These are phyloP conservation scores for Pseudevernia furfuracea DNA, from an alignment of 495 filamentous ascomycete species.

Conservation along the genomic window DNA sequence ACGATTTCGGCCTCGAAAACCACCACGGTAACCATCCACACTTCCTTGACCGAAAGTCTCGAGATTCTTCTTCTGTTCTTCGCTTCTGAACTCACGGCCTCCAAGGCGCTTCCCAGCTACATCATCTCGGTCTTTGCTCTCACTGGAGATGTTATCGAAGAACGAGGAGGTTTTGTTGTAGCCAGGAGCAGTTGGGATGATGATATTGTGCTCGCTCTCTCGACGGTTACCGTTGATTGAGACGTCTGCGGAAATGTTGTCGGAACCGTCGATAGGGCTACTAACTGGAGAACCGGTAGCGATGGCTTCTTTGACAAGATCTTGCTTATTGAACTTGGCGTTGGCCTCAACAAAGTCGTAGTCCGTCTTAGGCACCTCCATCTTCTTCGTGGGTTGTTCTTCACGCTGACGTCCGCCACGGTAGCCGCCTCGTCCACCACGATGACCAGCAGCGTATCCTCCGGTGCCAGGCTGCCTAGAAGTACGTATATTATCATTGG, in stretches of 20 bases:
- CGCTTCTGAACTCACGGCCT: constrained; percentile 84
- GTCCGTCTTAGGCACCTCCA: constrained; percentile 81
- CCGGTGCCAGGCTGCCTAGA: constrained; percentile 40
- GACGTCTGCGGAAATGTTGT: constrained; percentile 31
- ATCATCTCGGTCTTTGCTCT: constrained; percentile 84
- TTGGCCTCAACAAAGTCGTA: constrained; percentile 92
- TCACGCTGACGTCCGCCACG: constrained; percentile 48
- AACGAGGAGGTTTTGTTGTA: constrained; percentile 86
- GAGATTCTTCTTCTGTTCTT: constrained; percentile 91
- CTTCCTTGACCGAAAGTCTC: constrained; percentile 99
- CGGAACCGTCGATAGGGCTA: constrained; percentile 41
- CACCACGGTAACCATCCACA: constrained; percentile 79
- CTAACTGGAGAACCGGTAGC: constrained; percentile 61
- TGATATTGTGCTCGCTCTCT: constrained; percentile 34
- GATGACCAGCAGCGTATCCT: constrained; percentile 46
- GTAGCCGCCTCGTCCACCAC: constrained; percentile 45
- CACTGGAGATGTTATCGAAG: constrained; percentile 96
- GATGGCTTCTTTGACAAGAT: constrained; percentile 85
- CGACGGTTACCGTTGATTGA: constrained; percentile 28
- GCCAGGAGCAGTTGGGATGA: constrained; percentile 37
- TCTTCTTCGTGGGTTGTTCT: constrained; percentile 48
- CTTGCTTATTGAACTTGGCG: constrained; percentile 97
- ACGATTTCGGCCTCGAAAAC: constrained; percentile 53
- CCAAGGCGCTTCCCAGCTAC: constrained; percentile 46
- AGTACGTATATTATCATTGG: constrained; percentile 41